A percentile compares a stretch with the other conserved stretches of the same genome.
Evolutionary conservation across 441 rosid species (phyloP).

Genomic region (Heliophila coronopifolia): DNA sequence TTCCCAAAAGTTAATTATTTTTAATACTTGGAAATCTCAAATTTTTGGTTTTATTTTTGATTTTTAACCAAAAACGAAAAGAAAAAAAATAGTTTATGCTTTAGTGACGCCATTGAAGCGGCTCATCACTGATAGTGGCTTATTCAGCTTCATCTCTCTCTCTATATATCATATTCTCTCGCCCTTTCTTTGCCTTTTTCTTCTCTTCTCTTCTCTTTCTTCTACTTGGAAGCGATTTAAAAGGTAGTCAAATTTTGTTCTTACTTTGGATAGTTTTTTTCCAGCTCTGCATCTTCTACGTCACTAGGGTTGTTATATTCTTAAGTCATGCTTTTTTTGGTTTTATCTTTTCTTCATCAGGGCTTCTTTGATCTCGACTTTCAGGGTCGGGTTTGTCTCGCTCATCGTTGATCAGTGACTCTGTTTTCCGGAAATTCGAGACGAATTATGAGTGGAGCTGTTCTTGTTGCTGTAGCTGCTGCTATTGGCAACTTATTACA

Average conservation of each 20-base stretch:
- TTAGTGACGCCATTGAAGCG: slow-evolving; percentile 41
- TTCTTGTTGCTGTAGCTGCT: slow-evolving; percentile 84
- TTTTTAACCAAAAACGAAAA: slow-evolving; percentile 20
- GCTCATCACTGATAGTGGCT: slow-evolving; percentile 30
- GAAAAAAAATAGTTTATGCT: neutral
- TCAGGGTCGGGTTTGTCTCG: slow-evolving; percentile 26
- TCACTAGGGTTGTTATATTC: slow-evolving; percentile 19
- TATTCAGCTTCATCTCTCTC: slow-evolving; percentile 16
- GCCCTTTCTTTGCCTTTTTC: neutral
- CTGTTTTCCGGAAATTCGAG: slow-evolving; percentile 19
- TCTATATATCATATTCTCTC: slow-evolving; percentile 15
- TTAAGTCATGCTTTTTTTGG: slow-evolving; percentile 16
- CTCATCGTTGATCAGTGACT: slow-evolving; percentile 26
- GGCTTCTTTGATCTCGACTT: slow-evolving; percentile 21
- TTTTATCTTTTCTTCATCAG: slow-evolving; percentile 11
- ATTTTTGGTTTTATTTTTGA: too few relatives aligned
- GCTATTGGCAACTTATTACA: slow-evolving; percentile 89
- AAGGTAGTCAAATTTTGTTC: slow-evolving; percentile 24
- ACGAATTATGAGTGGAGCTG: slow-evolving; percentile 76
- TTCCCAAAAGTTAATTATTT: too few relatives aligned
- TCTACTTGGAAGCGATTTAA: slow-evolving; percentile 30
- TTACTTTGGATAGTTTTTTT: slow-evolving; percentile 18
- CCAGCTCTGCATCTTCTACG: slow-evolving; percentile 18
- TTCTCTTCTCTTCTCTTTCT: slow-evolving; percentile 22
- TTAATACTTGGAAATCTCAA: too few relatives aligned